A percentile compares a stretch with the other conserved stretches of the same genome.
phyloP scores from a whole-genome alignment of 2,329 filamentous ascomycete species.

The Uncinocarpus reesii region DNA sequence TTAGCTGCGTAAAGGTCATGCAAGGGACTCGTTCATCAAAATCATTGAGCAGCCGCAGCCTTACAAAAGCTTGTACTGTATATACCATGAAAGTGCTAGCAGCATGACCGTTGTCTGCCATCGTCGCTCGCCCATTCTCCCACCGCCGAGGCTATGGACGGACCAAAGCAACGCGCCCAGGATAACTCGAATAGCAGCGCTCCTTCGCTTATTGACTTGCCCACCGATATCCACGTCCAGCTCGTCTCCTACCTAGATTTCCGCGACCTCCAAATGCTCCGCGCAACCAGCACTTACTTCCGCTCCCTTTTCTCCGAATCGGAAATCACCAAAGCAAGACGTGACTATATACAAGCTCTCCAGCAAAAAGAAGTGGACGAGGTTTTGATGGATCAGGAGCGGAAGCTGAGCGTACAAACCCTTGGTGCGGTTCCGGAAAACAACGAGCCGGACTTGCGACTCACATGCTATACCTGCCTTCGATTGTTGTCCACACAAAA shows the following conservation, averaged over 20 bases:
- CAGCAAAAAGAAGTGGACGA: constrained; percentile 10
- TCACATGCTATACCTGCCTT: constrained; percentile 20
- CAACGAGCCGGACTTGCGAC: background rate
- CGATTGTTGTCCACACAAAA: constrained; percentile 9
- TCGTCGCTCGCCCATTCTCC: background rate
- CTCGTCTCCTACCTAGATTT: constrained; percentile 13
- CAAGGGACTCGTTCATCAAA: no score
- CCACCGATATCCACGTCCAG: constrained; percentile 16
- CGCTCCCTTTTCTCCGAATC: constrained; percentile 13
- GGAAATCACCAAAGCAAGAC: constrained; percentile 11
- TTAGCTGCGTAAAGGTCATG: no score
- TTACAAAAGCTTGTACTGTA: no score
- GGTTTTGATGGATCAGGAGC: background rate
- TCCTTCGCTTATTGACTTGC: constrained; percentile 10
- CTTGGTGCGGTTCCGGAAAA: background rate
- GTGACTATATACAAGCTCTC: constrained; percentile 5
- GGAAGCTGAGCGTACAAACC: background rate
- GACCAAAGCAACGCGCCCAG: background rate
- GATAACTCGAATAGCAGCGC: background rate
- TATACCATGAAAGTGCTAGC: no score
- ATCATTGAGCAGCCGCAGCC: no score
- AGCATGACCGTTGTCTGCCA: no score
- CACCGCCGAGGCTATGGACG: background rate
- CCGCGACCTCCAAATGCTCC: constrained; percentile 15
- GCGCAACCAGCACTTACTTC: constrained; percentile 15